A percentile compares a stretch with the other conserved stretches of the same genome.
phyloP scores from a whole-genome alignment of 129 eudicot genomes.

The Saussurea involucrata region DNA sequence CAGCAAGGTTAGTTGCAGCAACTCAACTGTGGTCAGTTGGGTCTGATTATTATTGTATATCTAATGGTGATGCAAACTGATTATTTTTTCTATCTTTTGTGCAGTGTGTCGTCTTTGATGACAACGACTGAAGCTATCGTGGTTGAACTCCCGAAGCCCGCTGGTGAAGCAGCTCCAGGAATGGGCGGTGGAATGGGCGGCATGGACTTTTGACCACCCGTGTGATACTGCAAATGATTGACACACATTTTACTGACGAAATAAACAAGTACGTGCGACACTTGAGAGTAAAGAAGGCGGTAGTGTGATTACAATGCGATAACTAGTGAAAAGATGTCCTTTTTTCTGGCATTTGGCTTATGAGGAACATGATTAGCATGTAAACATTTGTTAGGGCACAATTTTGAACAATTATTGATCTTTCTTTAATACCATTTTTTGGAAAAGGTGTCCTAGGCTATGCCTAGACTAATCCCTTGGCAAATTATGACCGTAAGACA shows the following conservation, averaged over 20 bases:
- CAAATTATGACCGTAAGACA: too few relatives aligned
- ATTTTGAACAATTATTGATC: conserved; percentile 18
- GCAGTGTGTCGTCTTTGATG: conserved; percentile 85
- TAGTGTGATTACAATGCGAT: conserved; percentile 11
- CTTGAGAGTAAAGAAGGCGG: neutral
- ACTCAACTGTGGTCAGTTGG: neutral
- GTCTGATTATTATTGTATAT: neutral
- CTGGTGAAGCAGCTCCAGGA: conserved; percentile 54
- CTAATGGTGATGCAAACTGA: neutral
- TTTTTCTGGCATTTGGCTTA: conserved; percentile 8
- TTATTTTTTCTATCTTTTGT: neutral
- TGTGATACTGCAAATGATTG: conserved; percentile 4
- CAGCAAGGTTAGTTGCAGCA: conserved; percentile 67
- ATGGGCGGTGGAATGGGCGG: conserved; percentile 66
- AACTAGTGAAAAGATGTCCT: neutral
- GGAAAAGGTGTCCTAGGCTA: too few relatives aligned
- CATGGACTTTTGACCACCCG: conserved; percentile 47
- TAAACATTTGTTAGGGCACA: neutral
- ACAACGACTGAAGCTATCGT: conserved; percentile 81
- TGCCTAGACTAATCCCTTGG: too few relatives aligned
- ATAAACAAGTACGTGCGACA: neutral
- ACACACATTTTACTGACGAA: conserved; percentile 21
- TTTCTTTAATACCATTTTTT: conserved; percentile 11
- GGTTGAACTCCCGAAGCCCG: conserved; percentile 58
- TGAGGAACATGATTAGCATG: conserved; percentile 17